Evolutionary conservation across 2,329 filamentous ascomycete genomes (phyloP), one percentile per base, ranked within the genome.

Genomic region (Diatrype stigma): DNA sequence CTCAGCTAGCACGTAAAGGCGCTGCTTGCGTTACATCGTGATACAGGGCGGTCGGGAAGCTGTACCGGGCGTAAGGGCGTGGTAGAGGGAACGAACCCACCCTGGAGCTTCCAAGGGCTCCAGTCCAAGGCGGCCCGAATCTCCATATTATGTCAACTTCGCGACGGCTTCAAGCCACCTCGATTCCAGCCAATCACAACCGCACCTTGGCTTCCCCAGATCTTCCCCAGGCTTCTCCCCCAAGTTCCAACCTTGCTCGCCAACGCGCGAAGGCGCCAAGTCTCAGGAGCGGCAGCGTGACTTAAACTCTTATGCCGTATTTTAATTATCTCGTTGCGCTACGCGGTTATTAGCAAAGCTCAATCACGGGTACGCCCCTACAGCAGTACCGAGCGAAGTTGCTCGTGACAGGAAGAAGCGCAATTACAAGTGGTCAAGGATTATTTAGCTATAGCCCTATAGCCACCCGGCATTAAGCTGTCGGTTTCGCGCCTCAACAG

Each of bases 61-160:
- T 54, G 58, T 60, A 62, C 59, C 63, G 60, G 56, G 47, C 50
- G 46, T 26, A 50, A 57, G 57, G 52, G 46, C 32, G 35, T 35
- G 44, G 50, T 45, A 22, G n/a, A 21, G 28, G 17, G 17, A 5
- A n/a, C 47, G 23, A 50, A 42, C 49, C 40, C 46, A 51, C 44
- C 49, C 44, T 45, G 21, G 40, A 30, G 28, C 22, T n/a, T 14
- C 35, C 5, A 10, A 5, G 26, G 26, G 10, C 6, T 42, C 44
- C 23, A 35, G 44, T 50, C 46, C 34, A 40, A 47, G 50, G 45
- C 46, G 30, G 46, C 51, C 67, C 67, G 67, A 69, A 62, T 65
- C 58, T 58, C 67, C 67, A 69, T 65, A 69, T 62, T 66, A 57
- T 57, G 45, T 53, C 56, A 50, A 55, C 52, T 47, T 54, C 53